Conservation (phyloP, 2,329 filamentous ascomycete genomes). For the Hirsutella rhossiliensis region DNA sequence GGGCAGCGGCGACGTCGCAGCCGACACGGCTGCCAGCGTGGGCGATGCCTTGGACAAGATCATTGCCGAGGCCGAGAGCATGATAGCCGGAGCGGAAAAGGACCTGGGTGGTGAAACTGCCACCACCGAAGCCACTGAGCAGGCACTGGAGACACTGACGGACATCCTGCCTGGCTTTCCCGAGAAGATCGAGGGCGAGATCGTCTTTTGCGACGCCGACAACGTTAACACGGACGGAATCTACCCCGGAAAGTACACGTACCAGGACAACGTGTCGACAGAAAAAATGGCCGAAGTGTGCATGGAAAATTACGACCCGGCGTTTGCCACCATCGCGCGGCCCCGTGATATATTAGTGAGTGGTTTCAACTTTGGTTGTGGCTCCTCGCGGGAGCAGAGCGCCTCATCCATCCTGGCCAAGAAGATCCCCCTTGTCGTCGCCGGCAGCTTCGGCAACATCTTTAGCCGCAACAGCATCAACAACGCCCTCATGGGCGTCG, state of each 20-base stretch:
- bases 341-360: slow-evolving; percentile 70
- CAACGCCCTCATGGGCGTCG: slow-evolving; percentile 62
- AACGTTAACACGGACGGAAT: slow-evolving; percentile 91
- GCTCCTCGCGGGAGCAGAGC: slow-evolving; percentile 68
- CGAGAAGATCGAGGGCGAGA: slow-evolving; percentile 70
- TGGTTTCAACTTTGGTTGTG: slow-evolving; percentile 84
- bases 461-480: slow-evolving; percentile 72
- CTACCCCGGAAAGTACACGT: slow-evolving; percentile 86
- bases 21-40: slow-evolving; percentile 52
- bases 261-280: slow-evolving; percentile 68
- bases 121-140: background rate
- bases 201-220: slow-evolving; percentile 69
- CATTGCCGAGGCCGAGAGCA: slow-evolving; percentile 53
- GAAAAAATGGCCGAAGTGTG: slow-evolving; percentile 80
- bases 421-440: slow-evolving; percentile 66
- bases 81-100: slow-evolving; percentile 43
- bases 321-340: slow-evolving; percentile 52
- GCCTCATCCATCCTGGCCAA: slow-evolving; percentile 79
- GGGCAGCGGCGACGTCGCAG: slow-evolving; percentile 52
- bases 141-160: slow-evolving; percentile 3
- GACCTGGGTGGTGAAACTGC: slow-evolving; percentile 14
- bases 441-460: slow-evolving; percentile 75
- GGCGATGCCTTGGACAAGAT: slow-evolving; percentile 62
- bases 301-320: slow-evolving; percentile 86
- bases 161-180: slow-evolving; percentile 52